Evolutionary conservation across 2,329 filamentous ascomycete genomes (phyloP).

Genomic region (Colletotrichum musicola): DNA sequence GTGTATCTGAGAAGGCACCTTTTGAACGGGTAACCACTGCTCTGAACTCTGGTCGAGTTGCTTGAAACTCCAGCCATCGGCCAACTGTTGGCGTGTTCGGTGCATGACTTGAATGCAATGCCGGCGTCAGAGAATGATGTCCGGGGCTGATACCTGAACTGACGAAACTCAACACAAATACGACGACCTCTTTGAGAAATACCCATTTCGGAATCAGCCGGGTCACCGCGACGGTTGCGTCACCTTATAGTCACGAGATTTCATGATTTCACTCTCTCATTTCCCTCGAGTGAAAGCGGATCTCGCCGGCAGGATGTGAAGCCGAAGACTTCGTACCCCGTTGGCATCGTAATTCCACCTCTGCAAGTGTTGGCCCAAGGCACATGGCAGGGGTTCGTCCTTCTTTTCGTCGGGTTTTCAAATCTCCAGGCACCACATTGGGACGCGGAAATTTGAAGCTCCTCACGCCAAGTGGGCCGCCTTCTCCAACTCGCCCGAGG

Average conservation of each 20-base stretch:
- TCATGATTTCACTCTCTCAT: background rate
- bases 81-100: constrained; percentile 21
- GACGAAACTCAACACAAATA: background rate
- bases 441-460: background rate
- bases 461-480: background rate
- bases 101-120: background rate
- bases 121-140: background rate
- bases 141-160: background rate
- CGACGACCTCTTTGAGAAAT: background rate
- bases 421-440: background rate
- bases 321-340: background rate
- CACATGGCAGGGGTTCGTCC: background rate
- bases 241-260: background rate
- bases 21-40: constrained; percentile 50
- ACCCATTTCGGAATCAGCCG: background rate
- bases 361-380: background rate
- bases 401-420: background rate
- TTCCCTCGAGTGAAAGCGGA: background rate
- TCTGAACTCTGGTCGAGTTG: constrained; percentile 42
- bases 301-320: background rate
- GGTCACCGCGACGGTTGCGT: background rate
- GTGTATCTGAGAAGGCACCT: constrained; percentile 53
- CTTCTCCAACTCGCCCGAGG: background rate
- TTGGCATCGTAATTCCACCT: too few species aligned
- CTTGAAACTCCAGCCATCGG: constrained; percentile 44